Conservation (phyloP, 495 filamentous ascomycete species). For the Penicillium egyptiacum region DNA sequence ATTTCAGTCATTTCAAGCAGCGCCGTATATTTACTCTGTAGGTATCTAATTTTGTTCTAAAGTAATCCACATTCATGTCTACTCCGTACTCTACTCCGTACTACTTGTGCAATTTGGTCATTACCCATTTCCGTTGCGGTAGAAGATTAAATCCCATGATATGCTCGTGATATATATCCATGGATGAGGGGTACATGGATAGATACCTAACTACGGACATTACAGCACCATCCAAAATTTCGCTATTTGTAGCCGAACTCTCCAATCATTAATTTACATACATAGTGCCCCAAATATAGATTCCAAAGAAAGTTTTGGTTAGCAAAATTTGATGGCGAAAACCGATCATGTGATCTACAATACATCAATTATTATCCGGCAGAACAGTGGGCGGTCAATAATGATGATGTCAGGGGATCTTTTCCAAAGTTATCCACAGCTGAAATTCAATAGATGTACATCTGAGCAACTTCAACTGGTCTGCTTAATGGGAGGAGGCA, state of each 20-base stretch:
- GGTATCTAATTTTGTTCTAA: background rate
- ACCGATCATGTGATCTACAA: background rate
- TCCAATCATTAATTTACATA: too few species aligned
- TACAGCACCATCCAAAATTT: too few species aligned
- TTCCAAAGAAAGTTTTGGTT: too few species aligned
- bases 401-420: conserved; percentile 9
- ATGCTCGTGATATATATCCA: background rate
- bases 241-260: too few species aligned
- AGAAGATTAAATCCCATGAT: background rate
- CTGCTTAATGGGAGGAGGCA: conserved; percentile 21
- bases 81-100: too few species aligned
- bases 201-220: too few species aligned
- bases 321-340: background rate
- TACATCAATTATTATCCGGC: background rate
- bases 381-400: conserved; percentile 2
- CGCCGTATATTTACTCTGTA: background rate
- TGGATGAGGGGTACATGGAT: background rate
- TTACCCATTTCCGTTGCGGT: background rate
- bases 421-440: background rate
- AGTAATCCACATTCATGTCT: background rate
- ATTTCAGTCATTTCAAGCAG: background rate
- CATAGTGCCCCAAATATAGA: too few species aligned
- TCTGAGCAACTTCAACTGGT: background rate
- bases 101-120: background rate
- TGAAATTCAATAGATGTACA: background rate